Evolutionary conservation across 1,284 basidiomycete species (phyloP).

Genomic region (Microbotryum saponariae): DNA sequence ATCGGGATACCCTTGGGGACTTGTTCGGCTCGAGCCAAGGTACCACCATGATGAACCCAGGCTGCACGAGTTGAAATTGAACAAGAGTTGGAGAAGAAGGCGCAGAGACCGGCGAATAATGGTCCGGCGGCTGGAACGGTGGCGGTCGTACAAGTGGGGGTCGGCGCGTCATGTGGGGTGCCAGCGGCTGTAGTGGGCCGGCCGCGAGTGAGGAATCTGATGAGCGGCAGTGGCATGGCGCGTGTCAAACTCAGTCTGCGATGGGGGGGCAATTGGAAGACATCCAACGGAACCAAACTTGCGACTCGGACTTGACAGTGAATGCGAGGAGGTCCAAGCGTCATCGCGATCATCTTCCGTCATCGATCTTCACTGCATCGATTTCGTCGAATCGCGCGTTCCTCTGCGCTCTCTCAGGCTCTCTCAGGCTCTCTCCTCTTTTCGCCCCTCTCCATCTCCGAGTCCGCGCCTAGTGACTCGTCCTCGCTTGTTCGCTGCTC

Average conservation of each 20-base stretch:
- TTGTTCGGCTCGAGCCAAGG: not conserved
- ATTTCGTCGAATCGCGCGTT: no score
- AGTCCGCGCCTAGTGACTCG: no score
- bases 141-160: not conserved
- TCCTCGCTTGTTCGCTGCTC: not conserved
- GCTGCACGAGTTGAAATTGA: not conserved
- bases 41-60: constrained; percentile 6
- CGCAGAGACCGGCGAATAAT: constrained; percentile 5
- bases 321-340: no score
- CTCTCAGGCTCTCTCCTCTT: no score
- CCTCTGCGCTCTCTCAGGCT: no score
- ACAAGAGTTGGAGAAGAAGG: constrained; percentile 5
- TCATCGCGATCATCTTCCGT: no score
- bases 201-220: not conserved
- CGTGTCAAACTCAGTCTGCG: not conserved
- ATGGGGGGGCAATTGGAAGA: no score
- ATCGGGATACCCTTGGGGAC: not conserved
- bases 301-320: no score
- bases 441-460: no score
- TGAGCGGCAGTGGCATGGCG: not conserved
- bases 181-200: no score
- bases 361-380: no score
- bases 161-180: not conserved
- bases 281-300: no score
- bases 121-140: not conserved